Evolutionary conservation across 169 alveolate genomes (phyloP).

Genomic region (Besnoitia besnoiti): DNA sequence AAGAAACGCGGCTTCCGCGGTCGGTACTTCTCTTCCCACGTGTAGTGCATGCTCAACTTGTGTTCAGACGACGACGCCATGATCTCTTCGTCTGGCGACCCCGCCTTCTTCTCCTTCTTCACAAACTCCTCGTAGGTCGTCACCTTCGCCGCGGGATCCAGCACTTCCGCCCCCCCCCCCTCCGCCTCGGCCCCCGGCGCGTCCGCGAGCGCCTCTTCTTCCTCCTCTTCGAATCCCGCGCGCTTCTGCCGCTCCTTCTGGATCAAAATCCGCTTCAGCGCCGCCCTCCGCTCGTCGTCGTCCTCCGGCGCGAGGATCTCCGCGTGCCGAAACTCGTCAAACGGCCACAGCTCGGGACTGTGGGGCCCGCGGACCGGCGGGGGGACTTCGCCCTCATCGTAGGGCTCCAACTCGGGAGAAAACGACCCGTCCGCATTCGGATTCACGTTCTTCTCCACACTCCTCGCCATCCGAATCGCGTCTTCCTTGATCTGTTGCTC

Average conservation of each 20-base stretch:
- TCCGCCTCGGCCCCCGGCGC: not conserved
- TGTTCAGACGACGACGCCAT: conserved; percentile 51
- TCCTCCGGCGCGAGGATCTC: conserved; percentile 56
- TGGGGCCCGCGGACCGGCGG: conserved; percentile 64
- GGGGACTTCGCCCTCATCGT: conserved; percentile 53
- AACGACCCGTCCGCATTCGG: conserved; percentile 63
- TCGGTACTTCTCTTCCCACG: conserved; percentile 78
- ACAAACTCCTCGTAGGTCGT: conserved; percentile 68
- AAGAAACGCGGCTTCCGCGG: conserved; percentile 92
- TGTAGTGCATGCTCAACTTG: conserved; percentile 66
- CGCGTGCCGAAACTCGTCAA: conserved; percentile 53
- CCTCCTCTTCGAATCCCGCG: conserved; percentile 45
- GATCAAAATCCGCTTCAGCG: not conserved
- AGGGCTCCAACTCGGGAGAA: conserved; percentile 70
- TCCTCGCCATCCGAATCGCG: conserved; percentile 47
- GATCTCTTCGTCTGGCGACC: conserved; percentile 64
- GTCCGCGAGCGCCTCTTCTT: not conserved
- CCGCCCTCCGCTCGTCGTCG: conserved; percentile 44
- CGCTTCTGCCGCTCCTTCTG: conserved; percentile 59
- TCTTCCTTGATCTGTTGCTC: conserved; percentile 31
- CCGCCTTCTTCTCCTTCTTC: conserved; percentile 62
- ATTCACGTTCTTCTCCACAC: conserved; percentile 55
- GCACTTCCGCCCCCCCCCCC: not conserved
- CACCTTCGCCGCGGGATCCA: conserved; percentile 65
- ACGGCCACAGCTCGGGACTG: conserved; percentile 53